Conservation (phyloP, 805 yeast genomes). For the Starmera amethionina region DNA sequence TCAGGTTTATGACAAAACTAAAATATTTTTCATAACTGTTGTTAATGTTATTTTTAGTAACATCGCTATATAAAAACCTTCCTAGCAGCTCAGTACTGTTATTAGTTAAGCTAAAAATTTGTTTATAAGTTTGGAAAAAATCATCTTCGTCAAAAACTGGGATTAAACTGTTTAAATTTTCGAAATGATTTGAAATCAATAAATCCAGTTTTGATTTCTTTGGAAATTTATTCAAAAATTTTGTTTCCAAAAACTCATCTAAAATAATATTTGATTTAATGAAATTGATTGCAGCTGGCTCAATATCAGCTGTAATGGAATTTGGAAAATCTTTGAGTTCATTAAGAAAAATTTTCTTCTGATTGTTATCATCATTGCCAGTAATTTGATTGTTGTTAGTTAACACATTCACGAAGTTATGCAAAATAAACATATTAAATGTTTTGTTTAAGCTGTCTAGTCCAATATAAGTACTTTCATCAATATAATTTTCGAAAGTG, state of each 20-base stretch:
- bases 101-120: slow-evolving; percentile 8
- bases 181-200: slow-evolving; percentile 17
- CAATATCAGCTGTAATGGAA: too few relatives aligned
- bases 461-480: slow-evolving; percentile 16
- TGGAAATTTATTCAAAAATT: slow-evolving; percentile 17
- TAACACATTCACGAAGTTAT: too few relatives aligned
- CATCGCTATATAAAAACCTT: not conserved
- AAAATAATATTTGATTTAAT: too few relatives aligned
- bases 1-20: slow-evolving; percentile 32
- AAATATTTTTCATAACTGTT: slow-evolving; percentile 22
- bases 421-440: slow-evolving; percentile 1
- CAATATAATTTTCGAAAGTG: slow-evolving; percentile 13
- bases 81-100: slow-evolving; percentile 11
- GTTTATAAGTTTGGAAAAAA: slow-evolving; percentile 14
- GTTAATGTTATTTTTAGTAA: too few relatives aligned
- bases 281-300: too few relatives aligned
- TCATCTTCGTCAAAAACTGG: slow-evolving; percentile 18
- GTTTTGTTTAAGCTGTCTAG: slow-evolving; percentile 14
- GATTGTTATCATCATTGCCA: not conserved
- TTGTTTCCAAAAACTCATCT: slow-evolving; percentile 1
- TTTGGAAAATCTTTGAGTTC: slow-evolving; percentile 18
- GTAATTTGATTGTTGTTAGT: too few relatives aligned
- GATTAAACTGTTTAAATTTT: slow-evolving; percentile 12
- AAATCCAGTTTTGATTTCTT: slow-evolving; percentile 18
- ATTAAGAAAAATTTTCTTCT: slow-evolving; percentile 14